These are phyloP conservation scores for Hsuehochloa calcarea DNA, from an alignment of 176 grass and related monocot species.

Conservation along the genomic window DNA sequence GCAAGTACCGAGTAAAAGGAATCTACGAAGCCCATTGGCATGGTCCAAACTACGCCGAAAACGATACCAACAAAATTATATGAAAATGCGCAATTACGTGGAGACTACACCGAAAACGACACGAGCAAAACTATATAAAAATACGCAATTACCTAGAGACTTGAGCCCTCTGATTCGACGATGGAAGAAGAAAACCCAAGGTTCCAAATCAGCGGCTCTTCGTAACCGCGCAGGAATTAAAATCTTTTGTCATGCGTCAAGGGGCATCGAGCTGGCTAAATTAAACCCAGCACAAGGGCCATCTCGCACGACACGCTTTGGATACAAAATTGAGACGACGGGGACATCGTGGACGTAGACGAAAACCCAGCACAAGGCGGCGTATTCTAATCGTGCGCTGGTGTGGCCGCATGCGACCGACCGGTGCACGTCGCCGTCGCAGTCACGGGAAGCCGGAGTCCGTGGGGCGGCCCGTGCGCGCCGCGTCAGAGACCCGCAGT, in stretches of 20 bases:
- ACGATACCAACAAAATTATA: too few species aligned
- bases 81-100: too few species aligned
- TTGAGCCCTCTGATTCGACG: not conserved
- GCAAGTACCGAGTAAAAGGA: too few species aligned
- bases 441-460: not conserved
- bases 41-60: too few species aligned
- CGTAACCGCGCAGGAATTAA: not conserved
- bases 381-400: not conserved
- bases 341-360: not conserved
- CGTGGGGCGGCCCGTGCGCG: conserved; percentile 23
- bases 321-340: not conserved
- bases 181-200: not conserved
- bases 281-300: not conserved
- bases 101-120: not conserved
- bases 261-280: not conserved
- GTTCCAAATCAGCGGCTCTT: conserved; percentile 34
- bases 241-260: not conserved
- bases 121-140: not conserved
- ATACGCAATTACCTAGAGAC: not conserved
- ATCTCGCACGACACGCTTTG: not conserved
- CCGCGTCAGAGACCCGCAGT: not conserved
- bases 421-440: not conserved
- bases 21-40: too few species aligned
- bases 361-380: not conserved
- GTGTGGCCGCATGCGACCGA: not conserved